Percentiles rank a stretch among this genome's conserved stretches.
phyloP scores from a whole-genome alignment of 2,329 filamentous ascomycete genomes.

The Xylariaceae sp. region DNA sequence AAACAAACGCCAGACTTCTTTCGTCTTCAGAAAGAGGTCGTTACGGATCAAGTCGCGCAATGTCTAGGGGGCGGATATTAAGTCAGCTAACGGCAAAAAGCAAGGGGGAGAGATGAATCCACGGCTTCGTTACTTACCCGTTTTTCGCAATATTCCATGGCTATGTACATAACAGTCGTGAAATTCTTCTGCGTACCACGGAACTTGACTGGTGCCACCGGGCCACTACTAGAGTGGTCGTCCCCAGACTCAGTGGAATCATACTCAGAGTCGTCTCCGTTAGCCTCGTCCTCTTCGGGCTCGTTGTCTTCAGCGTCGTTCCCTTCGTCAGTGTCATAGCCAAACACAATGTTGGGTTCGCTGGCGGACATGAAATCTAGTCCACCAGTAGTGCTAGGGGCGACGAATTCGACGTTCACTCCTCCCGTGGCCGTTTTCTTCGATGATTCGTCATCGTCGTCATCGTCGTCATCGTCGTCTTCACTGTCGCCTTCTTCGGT shows the following conservation, averaged over 20 bases:
- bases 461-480: slow-evolving; percentile 41
- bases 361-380: slow-evolving; percentile 92
- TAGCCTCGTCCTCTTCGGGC: slow-evolving; percentile 18
- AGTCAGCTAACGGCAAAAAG: neutral
- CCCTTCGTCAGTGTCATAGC: slow-evolving; percentile 50
- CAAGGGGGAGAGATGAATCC: neutral
- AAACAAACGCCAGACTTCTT: slow-evolving; percentile 85
- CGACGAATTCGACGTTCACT: slow-evolving; percentile 54
- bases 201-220: slow-evolving; percentile 22
- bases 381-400: slow-evolving; percentile 61
- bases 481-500: slow-evolving; percentile 43
- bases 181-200: slow-evolving; percentile 45
- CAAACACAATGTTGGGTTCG: slow-evolving; percentile 72
- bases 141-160: slow-evolving; percentile 98
- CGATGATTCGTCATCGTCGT: slow-evolving; percentile 33
- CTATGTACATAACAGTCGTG: slow-evolving; percentile 83
- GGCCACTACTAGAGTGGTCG: slow-evolving; percentile 19
- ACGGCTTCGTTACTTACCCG: slow-evolving; percentile 46
- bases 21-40: slow-evolving; percentile 65
- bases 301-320: slow-evolving; percentile 39
- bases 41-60: slow-evolving; percentile 75
- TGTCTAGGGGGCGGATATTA: slow-evolving; percentile 45
- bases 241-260: slow-evolving; percentile 44
- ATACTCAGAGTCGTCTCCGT: slow-evolving; percentile 35
- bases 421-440: slow-evolving; percentile 39